Percentiles rank a stretch among this genome's conserved stretches.
phyloP scores from a whole-genome alignment of 164 flowering plant species.

The Vitis amurensis region DNA sequence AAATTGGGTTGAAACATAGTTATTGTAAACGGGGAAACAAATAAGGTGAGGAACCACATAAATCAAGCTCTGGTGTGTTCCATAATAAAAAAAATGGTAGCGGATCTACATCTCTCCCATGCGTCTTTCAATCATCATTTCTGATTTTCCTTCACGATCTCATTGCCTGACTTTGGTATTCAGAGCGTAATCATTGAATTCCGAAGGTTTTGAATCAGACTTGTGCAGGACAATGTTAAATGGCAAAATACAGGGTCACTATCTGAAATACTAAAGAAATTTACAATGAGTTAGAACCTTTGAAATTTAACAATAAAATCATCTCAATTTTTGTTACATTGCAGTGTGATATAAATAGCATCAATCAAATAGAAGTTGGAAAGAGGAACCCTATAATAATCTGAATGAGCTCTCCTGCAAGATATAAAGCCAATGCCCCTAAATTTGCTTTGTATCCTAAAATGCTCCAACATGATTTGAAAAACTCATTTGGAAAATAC shows the following conservation, averaged over 20 bases:
- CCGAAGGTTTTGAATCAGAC: constrained; percentile 15
- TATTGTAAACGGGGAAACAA: neutral
- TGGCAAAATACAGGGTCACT: constrained; percentile 17
- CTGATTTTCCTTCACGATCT: constrained; percentile 23
- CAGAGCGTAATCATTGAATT: constrained; percentile 20
- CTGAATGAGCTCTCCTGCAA: too few relatives aligned
- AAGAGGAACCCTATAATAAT: too few relatives aligned
- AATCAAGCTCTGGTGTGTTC: constrained; percentile 15
- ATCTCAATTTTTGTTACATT: neutral
- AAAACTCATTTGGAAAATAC: too few relatives aligned
- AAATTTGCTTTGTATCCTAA: too few relatives aligned
- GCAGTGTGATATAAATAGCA: neutral
- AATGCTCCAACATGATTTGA: too few relatives aligned
- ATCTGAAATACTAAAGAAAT: constrained; percentile 17
- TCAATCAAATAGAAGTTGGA: too few relatives aligned
- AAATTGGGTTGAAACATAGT: too few relatives aligned
- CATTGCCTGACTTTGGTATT: constrained; percentile 18
- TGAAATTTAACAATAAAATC: neutral
- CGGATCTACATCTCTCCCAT: constrained; percentile 12
- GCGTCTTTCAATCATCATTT: constrained; percentile 14
- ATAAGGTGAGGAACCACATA: neutral
- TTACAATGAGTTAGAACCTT: neutral
- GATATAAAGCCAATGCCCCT: too few relatives aligned
- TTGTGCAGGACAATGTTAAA: constrained; percentile 1
- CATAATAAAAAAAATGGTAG: neutral